A percentile compares a stretch with the other conserved stretches of the same genome.
phyloP scores from a whole-genome alignment of 768 basidiomycete genomes.

The Gyrodon lividus region DNA sequence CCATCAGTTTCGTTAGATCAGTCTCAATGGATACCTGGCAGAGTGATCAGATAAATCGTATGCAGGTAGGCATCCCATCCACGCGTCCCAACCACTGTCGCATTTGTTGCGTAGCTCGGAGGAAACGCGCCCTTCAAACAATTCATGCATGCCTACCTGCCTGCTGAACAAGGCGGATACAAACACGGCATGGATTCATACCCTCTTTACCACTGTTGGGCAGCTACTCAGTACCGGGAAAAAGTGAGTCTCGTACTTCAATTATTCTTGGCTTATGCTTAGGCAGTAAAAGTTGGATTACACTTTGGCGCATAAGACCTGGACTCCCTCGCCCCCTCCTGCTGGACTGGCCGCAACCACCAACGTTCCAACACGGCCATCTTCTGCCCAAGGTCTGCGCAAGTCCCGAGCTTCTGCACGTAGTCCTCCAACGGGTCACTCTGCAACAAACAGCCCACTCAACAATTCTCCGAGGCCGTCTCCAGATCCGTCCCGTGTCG shows the following conservation, averaged over 20 bases:
- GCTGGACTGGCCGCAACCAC: slow-evolving; percentile 36
- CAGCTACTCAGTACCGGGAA: slow-evolving; percentile 90
- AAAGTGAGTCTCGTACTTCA: slow-evolving; percentile 52
- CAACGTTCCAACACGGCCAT: slow-evolving; percentile 54
- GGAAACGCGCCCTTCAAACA: slow-evolving; percentile 82
- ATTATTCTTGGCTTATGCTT: slow-evolving; percentile 9
- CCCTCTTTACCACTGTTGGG: slow-evolving; percentile 91
- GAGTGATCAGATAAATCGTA: slow-evolving; percentile 80
- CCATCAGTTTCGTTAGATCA: slow-evolving; percentile 79
- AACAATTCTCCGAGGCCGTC: slow-evolving; percentile 43
- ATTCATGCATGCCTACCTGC: slow-evolving; percentile 72
- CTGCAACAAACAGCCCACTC: slow-evolving; percentile 55
- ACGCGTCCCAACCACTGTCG: slow-evolving; percentile 5
- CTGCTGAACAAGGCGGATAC: slow-evolving; percentile 68
- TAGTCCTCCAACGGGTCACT: slow-evolving; percentile 47
- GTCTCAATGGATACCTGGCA: slow-evolving; percentile 98
- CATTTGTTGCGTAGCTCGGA: slow-evolving; percentile 56
- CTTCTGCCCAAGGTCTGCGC: slow-evolving; percentile 79
- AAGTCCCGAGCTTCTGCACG: slow-evolving; percentile 79
- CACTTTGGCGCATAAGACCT: slow-evolving; percentile 67
- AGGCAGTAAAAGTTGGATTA: slow-evolving; percentile 67
- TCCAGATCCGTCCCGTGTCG: slow-evolving; percentile 38
- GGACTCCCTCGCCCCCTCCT: slow-evolving; percentile 77
- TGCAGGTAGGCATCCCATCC: slow-evolving; percentile 65
- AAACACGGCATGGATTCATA: slow-evolving; percentile 57